phyloP scores from a whole-genome alignment of 2,329 filamentous ascomycete genomes.

The Mycosphaerella arachidis region DNA sequence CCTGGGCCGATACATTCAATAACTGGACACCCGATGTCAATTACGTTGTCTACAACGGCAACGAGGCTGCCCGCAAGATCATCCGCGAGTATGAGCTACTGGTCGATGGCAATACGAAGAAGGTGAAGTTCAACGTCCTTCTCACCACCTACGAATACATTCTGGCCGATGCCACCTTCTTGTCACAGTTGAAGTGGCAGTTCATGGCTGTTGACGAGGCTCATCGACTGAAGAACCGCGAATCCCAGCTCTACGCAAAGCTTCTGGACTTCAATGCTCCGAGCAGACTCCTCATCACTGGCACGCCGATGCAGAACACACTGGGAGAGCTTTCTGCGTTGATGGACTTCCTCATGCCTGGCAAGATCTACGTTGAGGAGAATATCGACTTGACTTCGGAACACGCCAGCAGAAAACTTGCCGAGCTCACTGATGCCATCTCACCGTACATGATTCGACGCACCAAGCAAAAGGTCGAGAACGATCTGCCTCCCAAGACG shows the following conservation, averaged over 20 bases:
- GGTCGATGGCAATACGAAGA: conserved; percentile 77
- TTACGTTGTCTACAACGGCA: conserved; percentile 94
- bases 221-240: conserved; percentile 91
- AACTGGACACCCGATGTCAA: conserved; percentile 93
- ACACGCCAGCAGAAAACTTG: conserved; percentile 80
- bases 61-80: conserved; percentile 76
- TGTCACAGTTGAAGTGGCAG: conserved; percentile 94
- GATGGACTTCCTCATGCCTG: conserved; percentile 96
- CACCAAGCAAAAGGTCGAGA: conserved; percentile 96
- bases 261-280: conserved; percentile 82
- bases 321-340: conserved; percentile 86
- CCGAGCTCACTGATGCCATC: conserved; percentile 78
- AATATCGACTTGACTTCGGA: conserved; percentile 77
- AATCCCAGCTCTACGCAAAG: conserved; percentile 86
- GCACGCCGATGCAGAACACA: conserved; percentile 96
- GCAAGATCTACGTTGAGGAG: conserved; percentile 82
- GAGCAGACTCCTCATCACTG: conserved; percentile 87
- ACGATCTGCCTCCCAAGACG: conserved; percentile 90
- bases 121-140: conserved; percentile 94
- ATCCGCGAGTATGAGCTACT: conserved; percentile 89
- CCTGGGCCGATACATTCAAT: conserved; percentile 98
- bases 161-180: conserved; percentile 74
- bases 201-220: conserved; percentile 95
- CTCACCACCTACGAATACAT: conserved; percentile 98
- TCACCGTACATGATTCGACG: conserved; percentile 91